Evolutionary conservation across 805 yeast genomes (phyloP).

Genomic region (Novakomyces olei): DNA sequence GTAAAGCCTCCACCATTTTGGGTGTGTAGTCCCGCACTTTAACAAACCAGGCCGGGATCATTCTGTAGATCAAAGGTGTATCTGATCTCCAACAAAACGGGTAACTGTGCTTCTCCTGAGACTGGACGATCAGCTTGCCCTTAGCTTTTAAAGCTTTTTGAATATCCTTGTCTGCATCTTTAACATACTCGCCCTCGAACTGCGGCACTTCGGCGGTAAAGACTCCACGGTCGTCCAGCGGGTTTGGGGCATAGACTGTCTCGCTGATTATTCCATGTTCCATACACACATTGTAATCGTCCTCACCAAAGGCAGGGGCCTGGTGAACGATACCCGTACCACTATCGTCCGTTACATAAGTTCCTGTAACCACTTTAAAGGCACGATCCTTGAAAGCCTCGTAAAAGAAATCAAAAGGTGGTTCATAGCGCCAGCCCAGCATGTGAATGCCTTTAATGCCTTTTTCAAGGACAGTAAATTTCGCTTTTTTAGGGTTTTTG

Average conservation of each 20-base stretch:
- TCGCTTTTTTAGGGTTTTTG: slow-evolving; percentile 85
- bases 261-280: slow-evolving; percentile 53
- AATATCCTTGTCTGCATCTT: slow-evolving; percentile 84
- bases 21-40: slow-evolving; percentile 75
- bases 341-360: slow-evolving; percentile 73
- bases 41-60: slow-evolving; percentile 98
- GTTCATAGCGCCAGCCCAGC: slow-evolving; percentile 58
- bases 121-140: slow-evolving; percentile 51
- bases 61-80: slow-evolving; percentile 85
- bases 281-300: slow-evolving; percentile 70
- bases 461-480: slow-evolving; percentile 60
- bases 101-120: slow-evolving; percentile 84
- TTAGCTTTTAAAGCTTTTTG: slow-evolving; percentile 60
- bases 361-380: slow-evolving; percentile 61
- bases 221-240: slow-evolving; percentile 80
- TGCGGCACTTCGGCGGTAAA: slow-evolving; percentile 57
- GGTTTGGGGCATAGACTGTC: slow-evolving; percentile 62
- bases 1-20: slow-evolving; percentile 67
- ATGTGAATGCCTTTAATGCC: slow-evolving; percentile 61
- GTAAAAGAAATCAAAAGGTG: slow-evolving; percentile 61
- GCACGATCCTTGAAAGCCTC: slow-evolving; percentile 56
- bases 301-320: slow-evolving; percentile 98
- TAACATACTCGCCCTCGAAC: slow-evolving; percentile 67
- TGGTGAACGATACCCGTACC: slow-evolving; percentile 99
- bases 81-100: slow-evolving; percentile 99